A percentile compares a stretch with the other conserved stretches of the same genome.
These are phyloP conservation scores for Candida coquimbonensis DNA, from an alignment of 805 yeast genomes.

Conservation along the genomic window DNA sequence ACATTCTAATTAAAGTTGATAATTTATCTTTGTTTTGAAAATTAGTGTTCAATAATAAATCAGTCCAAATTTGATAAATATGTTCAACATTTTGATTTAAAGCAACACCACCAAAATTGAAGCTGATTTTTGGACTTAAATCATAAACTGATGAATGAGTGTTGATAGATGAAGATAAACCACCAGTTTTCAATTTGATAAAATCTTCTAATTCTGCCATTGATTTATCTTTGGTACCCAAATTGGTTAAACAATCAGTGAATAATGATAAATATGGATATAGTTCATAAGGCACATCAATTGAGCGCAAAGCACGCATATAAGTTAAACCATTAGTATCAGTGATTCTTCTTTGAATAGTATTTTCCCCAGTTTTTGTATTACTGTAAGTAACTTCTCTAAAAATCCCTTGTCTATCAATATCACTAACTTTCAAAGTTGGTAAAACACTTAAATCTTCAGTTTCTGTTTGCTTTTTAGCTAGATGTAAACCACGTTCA, in stretches of 20 bases:
- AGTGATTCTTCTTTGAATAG: slow-evolving; percentile 42
- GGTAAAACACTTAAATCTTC: slow-evolving; percentile 82
- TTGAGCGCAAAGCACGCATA: slow-evolving; percentile 55
- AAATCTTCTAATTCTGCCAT: slow-evolving; percentile 82
- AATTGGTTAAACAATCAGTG: slow-evolving; percentile 69
- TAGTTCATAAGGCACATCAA: slow-evolving; percentile 54
- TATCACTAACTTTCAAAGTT: slow-evolving; percentile 66
- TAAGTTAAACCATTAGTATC: slow-evolving; percentile 81
- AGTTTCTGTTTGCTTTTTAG: slow-evolving; percentile 53
- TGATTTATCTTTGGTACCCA: slow-evolving; percentile 70
- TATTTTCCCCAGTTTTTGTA: slow-evolving; percentile 20
- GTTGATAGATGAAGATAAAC: slow-evolving; percentile 57
- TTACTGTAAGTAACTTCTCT: slow-evolving; percentile 26
- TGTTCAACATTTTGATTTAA: slow-evolving; percentile 55
- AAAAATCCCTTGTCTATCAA: slow-evolving; percentile 46
- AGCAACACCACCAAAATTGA: slow-evolving; percentile 61
- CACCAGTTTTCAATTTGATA: slow-evolving; percentile 80
- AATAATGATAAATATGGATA: slow-evolving; percentile 71
- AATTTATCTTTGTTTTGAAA: slow-evolving; percentile 64
- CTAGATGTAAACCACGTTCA: slow-evolving; percentile 52
- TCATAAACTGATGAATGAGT: slow-evolving; percentile 52
- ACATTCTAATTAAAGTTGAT: slow-evolving; percentile 60
- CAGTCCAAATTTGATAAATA: slow-evolving; percentile 60
- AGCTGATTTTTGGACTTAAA: slow-evolving; percentile 40
- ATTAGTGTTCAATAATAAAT: slow-evolving; percentile 63